phyloP scores from a whole-genome alignment of 1,139 yeast genomes.

The Taphrina sp. region DNA sequence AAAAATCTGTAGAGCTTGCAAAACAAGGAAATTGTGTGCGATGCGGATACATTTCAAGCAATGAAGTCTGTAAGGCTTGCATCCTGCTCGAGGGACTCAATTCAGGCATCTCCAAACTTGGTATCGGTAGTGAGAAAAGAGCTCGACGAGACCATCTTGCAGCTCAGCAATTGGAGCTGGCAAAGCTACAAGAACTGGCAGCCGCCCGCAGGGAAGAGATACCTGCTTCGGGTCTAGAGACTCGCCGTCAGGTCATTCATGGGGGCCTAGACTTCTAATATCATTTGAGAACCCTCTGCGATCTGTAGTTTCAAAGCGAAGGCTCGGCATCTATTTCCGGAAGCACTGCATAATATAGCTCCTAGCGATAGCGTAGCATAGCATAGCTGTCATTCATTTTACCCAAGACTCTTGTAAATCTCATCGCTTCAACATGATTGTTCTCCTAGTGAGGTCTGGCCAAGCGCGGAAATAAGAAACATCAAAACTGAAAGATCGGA shows the following conservation, averaged over 20 bases:
- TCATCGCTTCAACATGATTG: too few species aligned
- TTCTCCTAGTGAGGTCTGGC: too few species aligned
- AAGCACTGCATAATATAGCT: too few species aligned
- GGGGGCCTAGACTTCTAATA: constrained; percentile 15
- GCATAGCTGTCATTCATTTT: too few species aligned
- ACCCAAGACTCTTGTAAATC: too few species aligned
- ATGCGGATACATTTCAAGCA: constrained; percentile 90
- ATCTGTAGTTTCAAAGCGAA: too few species aligned
- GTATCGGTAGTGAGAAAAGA: constrained; percentile 32
- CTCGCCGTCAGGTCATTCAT: constrained; percentile 6
- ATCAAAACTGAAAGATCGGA: too few species aligned
- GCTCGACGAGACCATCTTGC: constrained; percentile 26
- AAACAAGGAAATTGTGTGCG: constrained; percentile 58
- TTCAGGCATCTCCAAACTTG: constrained; percentile 56
- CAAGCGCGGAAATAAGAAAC: too few species aligned
- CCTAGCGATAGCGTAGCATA: too few species aligned
- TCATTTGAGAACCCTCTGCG: too few species aligned
- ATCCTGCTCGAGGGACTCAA: constrained; percentile 81
- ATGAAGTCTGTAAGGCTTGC: constrained; percentile 90
- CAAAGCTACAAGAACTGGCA: not conserved
- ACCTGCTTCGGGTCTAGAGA: not conserved
- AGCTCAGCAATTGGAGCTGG: constrained; percentile 3
- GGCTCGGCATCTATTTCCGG: too few species aligned
- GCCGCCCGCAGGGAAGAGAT: not conserved
- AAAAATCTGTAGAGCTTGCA: constrained; percentile 53